phyloP scores from a whole-genome alignment of 345 rosid genomes.

The Isatis tinctoria region DNA sequence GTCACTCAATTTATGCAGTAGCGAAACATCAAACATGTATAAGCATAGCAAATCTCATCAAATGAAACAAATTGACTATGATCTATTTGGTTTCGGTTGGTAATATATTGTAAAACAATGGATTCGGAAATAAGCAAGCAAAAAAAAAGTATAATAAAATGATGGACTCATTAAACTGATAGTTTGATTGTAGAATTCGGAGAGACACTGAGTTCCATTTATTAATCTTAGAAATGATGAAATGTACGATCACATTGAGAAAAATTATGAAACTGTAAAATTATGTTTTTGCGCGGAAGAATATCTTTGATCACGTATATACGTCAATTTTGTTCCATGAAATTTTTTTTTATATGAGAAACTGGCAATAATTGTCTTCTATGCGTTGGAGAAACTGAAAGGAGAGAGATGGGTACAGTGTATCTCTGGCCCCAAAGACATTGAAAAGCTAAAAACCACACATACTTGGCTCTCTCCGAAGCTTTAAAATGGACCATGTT shows the following conservation, averaged over 20 bases:
- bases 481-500: constrained; percentile 28
- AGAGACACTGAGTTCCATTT: neutral
- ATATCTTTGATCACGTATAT: neutral
- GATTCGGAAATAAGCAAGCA: neutral
- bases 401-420: constrained; percentile 21
- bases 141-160: neutral
- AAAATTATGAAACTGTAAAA: neutral
- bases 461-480: constrained; percentile 10
- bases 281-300: too few species aligned
- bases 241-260: neutral
- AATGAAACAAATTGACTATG: neutral
- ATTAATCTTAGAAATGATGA: neutral
- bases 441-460: constrained; percentile 23
- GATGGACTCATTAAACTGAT: neutral
- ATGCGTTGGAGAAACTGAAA: constrained; percentile 7
- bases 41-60: neutral
- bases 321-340: neutral
- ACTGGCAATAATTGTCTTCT: neutral
- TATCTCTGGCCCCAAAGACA: constrained; percentile 30
- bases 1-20: neutral
- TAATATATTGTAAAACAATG: neutral
- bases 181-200: neutral
- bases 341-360: neutral
- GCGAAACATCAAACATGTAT: neutral
- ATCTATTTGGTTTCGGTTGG: neutral